Evolutionary conservation across 176 grass and related monocot species (phyloP).

Genomic region (Raddia distichophylla): DNA sequence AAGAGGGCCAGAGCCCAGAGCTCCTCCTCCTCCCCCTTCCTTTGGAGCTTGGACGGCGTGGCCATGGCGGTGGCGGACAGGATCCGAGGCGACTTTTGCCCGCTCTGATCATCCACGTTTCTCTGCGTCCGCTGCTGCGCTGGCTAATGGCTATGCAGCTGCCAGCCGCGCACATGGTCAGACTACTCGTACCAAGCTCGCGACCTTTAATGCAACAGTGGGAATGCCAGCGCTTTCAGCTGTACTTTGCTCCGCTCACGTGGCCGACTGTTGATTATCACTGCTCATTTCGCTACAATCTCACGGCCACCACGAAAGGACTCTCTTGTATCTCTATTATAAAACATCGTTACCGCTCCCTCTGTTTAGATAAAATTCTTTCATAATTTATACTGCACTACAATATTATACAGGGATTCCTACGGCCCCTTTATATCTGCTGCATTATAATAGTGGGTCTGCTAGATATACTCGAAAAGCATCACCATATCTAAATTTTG

Average conservation of each 20-base stretch:
- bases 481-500: too few relatives aligned
- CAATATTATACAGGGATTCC: too few relatives aligned
- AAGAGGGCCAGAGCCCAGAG: neutral
- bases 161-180: too few relatives aligned
- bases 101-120: neutral
- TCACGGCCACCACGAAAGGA: neutral
- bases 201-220: neutral
- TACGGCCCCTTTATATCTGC: too few relatives aligned
- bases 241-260: slow-evolving; percentile 22
- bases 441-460: too few relatives aligned
- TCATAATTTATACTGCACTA: too few relatives aligned
- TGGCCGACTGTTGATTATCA: neutral
- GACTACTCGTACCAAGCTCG: neutral
- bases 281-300: neutral
- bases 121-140: neutral
- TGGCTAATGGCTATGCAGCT: too few relatives aligned
- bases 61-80: neutral
- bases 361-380: too few relatives aligned
- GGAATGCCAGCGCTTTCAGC: neutral
- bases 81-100: slow-evolving; percentile 39
- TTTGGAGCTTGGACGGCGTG: neutral
- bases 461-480: too few relatives aligned
- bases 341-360: too few relatives aligned
- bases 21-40: neutral
- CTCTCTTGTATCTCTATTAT: too few relatives aligned